A percentile compares a stretch with the other conserved stretches of the same genome.
Evolutionary conservation across 2,329 filamentous ascomycete species (phyloP).

Genomic region (Neofusicoccum parvum): DNA sequence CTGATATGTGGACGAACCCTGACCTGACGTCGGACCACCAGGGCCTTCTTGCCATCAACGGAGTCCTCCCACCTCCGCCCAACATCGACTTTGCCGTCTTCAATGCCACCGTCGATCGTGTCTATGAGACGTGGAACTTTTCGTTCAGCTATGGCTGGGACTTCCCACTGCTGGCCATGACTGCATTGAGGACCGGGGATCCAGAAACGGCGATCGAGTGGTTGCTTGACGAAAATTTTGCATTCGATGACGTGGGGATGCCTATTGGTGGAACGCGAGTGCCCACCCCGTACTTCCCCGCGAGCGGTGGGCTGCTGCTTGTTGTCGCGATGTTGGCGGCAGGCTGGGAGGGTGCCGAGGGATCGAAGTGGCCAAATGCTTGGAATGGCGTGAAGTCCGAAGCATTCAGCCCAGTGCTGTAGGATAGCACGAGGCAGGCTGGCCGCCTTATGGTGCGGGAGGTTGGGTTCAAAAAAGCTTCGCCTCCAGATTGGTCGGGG

Average conservation of each 20-base stretch:
- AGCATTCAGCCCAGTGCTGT: constrained; percentile 45
- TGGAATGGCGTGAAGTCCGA: constrained; percentile 53
- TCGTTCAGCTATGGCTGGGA: constrained; percentile 39
- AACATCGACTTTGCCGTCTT: constrained; percentile 34
- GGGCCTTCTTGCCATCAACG: constrained; percentile 33
- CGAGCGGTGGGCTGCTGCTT: constrained; percentile 52
- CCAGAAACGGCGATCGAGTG: constrained; percentile 35
- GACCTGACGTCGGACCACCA: constrained; percentile 36
- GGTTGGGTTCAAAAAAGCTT: not conserved
- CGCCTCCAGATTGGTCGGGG: not conserved
- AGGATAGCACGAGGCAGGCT: not conserved
- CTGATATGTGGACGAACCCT: constrained; percentile 35
- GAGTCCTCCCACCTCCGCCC: constrained; percentile 35
- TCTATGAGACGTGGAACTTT: constrained; percentile 40
- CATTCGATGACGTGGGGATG: constrained; percentile 61
- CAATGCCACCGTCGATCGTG: constrained; percentile 32
- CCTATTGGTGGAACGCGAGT: constrained; percentile 56
- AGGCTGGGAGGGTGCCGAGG: constrained; percentile 56
- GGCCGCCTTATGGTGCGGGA: constrained; percentile 6
- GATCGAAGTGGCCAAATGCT: constrained; percentile 48
- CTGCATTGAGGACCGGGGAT: constrained; percentile 33
- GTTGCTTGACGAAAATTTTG: constrained; percentile 53
- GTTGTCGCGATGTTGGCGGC: constrained; percentile 61
- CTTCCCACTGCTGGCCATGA: constrained; percentile 36
- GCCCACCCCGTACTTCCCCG: constrained; percentile 61